These are phyloP conservation scores for Penicillium lagena DNA, from an alignment of 495 filamentous ascomycete species.

Conservation along the genomic window DNA sequence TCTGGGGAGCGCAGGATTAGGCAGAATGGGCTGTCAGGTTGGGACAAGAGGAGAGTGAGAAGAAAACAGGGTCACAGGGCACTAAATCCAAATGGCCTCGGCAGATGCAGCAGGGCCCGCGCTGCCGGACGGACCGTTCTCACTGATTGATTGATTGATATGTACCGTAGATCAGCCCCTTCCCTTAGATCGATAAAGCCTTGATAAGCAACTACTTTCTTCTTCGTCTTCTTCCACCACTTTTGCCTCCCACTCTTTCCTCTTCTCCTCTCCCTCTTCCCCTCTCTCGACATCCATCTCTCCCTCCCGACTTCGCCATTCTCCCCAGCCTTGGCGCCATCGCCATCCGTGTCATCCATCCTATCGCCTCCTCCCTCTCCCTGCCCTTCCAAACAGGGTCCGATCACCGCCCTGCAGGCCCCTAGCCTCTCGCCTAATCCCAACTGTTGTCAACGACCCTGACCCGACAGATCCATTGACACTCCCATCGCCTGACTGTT, in stretches of 20 bases:
- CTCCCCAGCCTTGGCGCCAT: too few relatives aligned
- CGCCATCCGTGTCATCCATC: too few relatives aligned
- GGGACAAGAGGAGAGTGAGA: conserved; percentile 1
- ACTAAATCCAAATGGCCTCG: background rate
- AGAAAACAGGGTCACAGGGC: conserved; percentile 12
- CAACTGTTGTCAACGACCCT: conserved; percentile 3
- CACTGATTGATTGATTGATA: conserved; percentile 20
- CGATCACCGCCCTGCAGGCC: conserved; percentile 21
- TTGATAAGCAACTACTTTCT: background rate
- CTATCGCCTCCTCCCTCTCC: background rate
- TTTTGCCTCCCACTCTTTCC: background rate
- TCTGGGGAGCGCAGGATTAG: conserved; percentile 21
- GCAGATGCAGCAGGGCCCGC: too few relatives aligned
- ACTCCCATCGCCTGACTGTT: background rate
- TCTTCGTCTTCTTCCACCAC: background rate
- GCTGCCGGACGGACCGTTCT: too few relatives aligned
- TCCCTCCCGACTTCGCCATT: too few relatives aligned
- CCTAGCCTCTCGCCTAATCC: conserved; percentile 14
- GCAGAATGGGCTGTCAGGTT: background rate
- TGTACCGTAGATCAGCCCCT: conserved; percentile 20
- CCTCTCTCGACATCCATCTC: background rate
- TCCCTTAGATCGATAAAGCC: conserved; percentile 27
- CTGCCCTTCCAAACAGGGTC: conserved; percentile 3
- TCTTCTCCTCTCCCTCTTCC: conserved; percentile 1
- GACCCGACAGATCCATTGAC: background rate